phyloP scores from a whole-genome alignment of 2,329 filamentous ascomycete species.

The Canariomyces notabilis region DNA sequence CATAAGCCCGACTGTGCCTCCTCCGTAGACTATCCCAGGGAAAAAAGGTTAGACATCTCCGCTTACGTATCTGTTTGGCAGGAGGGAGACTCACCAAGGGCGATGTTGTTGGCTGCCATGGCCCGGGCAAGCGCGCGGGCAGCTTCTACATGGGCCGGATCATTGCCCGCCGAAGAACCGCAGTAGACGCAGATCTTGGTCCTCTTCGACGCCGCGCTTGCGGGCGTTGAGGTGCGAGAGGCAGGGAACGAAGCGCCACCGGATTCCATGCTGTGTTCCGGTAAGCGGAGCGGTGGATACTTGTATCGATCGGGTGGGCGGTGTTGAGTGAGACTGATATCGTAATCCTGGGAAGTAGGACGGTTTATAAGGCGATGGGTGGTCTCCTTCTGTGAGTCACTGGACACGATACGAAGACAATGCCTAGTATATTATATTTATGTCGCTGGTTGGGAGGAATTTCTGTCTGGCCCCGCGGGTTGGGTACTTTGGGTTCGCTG shows the following conservation, averaged over 20 bases:
- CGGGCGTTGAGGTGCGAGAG: constrained; percentile 30
- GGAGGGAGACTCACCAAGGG: constrained; percentile 50
- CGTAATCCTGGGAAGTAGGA: too few species aligned
- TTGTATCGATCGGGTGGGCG: background rate
- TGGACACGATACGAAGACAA: too few species aligned
- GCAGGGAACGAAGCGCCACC: constrained; percentile 32
- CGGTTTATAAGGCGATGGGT: too few species aligned
- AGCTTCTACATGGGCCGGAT: constrained; percentile 69
- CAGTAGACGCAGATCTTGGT: constrained; percentile 92
- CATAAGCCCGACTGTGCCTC: constrained; percentile 93
- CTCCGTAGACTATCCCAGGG: constrained; percentile 69
- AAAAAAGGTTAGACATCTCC: constrained; percentile 6
- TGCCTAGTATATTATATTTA: too few species aligned
- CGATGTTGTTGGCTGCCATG: constrained; percentile 72
- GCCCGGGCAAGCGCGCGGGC: constrained; percentile 68
- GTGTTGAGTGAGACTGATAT: background rate
- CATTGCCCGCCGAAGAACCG: constrained; percentile 70
- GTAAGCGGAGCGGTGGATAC: background rate
- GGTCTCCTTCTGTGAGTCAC: too few species aligned
- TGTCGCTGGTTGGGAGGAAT: background rate
- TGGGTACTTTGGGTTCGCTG: too few species aligned
- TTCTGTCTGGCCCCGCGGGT: too few species aligned
- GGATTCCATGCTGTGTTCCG: constrained; percentile 34
- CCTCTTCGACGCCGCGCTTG: constrained; percentile 32
- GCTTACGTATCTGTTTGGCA: background rate